Conservation (phyloP, 129 eudicot species). For the Saussurea involucrata region DNA sequence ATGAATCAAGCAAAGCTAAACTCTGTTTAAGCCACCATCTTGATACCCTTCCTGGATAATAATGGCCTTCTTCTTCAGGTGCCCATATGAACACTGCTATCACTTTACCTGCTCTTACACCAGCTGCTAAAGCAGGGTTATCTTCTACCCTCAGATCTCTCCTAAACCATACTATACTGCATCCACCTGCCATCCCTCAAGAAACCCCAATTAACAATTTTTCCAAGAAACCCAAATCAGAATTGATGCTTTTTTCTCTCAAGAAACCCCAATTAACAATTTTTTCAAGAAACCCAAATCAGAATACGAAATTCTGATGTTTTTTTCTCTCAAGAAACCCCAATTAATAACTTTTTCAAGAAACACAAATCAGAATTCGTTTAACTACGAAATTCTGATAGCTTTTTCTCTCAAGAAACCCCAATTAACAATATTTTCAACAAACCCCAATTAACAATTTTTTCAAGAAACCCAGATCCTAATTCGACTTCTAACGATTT, state of each 20-base stretch:
- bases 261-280: not conserved
- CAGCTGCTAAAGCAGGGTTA: slow-evolving; percentile 93
- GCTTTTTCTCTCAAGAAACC: not conserved
- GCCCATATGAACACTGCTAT: slow-evolving; percentile 81
- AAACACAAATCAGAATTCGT: slow-evolving; percentile 3
- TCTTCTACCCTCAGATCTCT: slow-evolving; percentile 97
- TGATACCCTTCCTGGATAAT: slow-evolving; percentile 91
- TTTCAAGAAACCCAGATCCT: slow-evolving; percentile 16
- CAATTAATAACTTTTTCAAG: slow-evolving; percentile 27
- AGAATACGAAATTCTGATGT: not conserved
- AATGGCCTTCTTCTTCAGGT: slow-evolving; percentile 97
- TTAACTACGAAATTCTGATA: not conserved
- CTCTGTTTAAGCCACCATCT: slow-evolving; percentile 99
- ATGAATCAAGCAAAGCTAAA: slow-evolving; percentile 68
- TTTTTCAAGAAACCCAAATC: not conserved
- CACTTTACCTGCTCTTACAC: slow-evolving; percentile 85
- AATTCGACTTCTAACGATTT: not conserved
- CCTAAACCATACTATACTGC: slow-evolving; percentile 97
- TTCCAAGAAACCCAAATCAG: not conserved
- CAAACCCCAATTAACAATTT: slow-evolving; percentile 25
- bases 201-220: not conserved
- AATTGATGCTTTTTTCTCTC: not conserved
- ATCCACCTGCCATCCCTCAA: slow-evolving; percentile 42
- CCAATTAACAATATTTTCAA: slow-evolving; percentile 20
- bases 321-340: not conserved